phyloP scores from a whole-genome alignment of 2,329 filamentous ascomycete genomes.

The Epichloe bromicola region DNA sequence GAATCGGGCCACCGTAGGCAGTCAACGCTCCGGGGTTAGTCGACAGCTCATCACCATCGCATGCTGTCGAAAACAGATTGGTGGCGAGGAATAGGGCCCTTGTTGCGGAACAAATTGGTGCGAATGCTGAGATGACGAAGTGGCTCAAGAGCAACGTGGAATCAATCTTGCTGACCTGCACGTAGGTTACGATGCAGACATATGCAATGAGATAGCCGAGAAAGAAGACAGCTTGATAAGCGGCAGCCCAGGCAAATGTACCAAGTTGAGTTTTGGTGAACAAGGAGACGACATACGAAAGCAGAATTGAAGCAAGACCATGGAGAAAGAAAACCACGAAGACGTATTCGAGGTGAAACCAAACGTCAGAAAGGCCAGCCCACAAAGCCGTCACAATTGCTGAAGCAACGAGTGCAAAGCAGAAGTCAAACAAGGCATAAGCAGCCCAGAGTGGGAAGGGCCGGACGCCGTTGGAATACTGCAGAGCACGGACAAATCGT shows the following conservation, averaged over 20 bases:
- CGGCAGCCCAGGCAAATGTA: constrained; percentile 72
- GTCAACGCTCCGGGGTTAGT: constrained; percentile 57
- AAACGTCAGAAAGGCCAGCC: constrained; percentile 48
- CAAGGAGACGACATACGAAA: constrained; percentile 72
- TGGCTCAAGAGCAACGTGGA: constrained; percentile 53
- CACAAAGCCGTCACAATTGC: constrained; percentile 59
- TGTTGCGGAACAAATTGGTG: constrained; percentile 65
- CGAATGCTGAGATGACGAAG: constrained; percentile 59
- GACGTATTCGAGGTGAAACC: constrained; percentile 70
- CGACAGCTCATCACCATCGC: constrained; percentile 49
- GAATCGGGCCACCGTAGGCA: constrained; percentile 70
- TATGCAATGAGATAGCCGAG: constrained; percentile 61
- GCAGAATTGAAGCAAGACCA: constrained; percentile 61
- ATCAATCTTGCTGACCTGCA: constrained; percentile 57
- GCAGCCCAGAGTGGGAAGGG: constrained; percentile 75
- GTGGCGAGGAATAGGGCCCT: constrained; percentile 63
- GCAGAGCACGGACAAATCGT: constrained; percentile 65
- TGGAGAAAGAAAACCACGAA: constrained; percentile 74
- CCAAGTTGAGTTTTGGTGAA: constrained; percentile 68
- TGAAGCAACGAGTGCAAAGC: constrained; percentile 53
- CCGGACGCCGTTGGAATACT: constrained; percentile 85
- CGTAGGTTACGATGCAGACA: constrained; percentile 60
- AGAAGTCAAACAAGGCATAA: constrained; percentile 69
- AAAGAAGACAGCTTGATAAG: constrained; percentile 60
- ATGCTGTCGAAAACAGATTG: constrained; percentile 75